Percentiles rank a stretch among this genome's conserved stretches.
Conservation (phyloP, 2,329 filamentous ascomycete genomes). For the Xylaria arbuscula region DNA sequence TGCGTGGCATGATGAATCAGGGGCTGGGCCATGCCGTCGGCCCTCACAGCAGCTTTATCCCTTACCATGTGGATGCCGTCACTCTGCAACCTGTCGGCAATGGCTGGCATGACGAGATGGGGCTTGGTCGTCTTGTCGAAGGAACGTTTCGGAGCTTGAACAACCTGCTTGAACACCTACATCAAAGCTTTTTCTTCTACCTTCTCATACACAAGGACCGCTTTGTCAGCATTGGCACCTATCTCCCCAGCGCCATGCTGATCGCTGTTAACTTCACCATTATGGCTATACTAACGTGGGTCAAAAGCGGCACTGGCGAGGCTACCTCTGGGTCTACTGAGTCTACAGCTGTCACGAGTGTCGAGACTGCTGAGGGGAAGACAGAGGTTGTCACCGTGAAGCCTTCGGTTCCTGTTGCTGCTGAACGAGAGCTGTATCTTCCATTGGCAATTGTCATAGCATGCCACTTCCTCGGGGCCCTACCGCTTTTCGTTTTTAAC, state of each 20-base stretch:
- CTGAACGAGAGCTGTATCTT: slow-evolving; percentile 75
- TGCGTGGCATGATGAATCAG: slow-evolving; percentile 92
- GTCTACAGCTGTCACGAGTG: slow-evolving; percentile 6
- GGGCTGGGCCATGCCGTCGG: slow-evolving; percentile 89
- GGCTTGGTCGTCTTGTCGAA: slow-evolving; percentile 87
- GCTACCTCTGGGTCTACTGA: slow-evolving; percentile 3
- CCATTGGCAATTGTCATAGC: slow-evolving; percentile 78
- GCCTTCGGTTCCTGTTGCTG: slow-evolving; percentile 43
- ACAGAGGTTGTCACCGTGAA: slow-evolving; percentile 42
- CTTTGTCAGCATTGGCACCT: slow-evolving; percentile 98
- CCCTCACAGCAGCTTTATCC: slow-evolving; percentile 94
- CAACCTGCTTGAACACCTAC: slow-evolving; percentile 94
- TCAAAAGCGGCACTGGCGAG: slow-evolving; percentile 77
- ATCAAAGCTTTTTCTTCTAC: slow-evolving; percentile 99
- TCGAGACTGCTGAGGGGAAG: slow-evolving; percentile 39
- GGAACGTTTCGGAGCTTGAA: slow-evolving; percentile 93
- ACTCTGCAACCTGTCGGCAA: slow-evolving; percentile 90
- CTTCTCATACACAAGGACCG: slow-evolving; percentile 89
- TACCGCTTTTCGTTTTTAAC: slow-evolving; percentile 91
- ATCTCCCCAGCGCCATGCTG: slow-evolving; percentile 97
- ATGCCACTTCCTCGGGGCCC: slow-evolving; percentile 79
- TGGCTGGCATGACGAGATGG: slow-evolving; percentile 98
- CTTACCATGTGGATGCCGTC: slow-evolving; percentile 96
- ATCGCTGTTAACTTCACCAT: slow-evolving; percentile 95
- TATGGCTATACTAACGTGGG: slow-evolving; percentile 93